Conservation (phyloP, 2,329 filamentous ascomycete genomes). For the Penicillium sp. region DNA sequence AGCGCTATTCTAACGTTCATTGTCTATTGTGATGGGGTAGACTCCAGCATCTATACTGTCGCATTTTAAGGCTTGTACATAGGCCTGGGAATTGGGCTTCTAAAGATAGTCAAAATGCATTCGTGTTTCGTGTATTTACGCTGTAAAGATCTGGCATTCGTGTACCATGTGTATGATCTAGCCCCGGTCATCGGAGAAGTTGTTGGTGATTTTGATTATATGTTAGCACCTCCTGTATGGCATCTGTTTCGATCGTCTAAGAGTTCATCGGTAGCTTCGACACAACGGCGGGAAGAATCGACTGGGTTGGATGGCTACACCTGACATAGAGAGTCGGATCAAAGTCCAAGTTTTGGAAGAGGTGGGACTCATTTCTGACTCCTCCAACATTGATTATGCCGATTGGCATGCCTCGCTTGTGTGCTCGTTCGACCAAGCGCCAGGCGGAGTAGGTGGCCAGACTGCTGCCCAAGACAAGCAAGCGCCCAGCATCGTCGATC, state of each 20-base stretch:
- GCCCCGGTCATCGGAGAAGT: not conserved
- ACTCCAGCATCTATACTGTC: not conserved
- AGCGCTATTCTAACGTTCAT: not conserved
- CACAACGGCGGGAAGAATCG: slow-evolving; percentile 42
- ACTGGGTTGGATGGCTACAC: slow-evolving; percentile 44
- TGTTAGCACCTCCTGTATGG: not conserved
- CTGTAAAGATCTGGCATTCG: not conserved
- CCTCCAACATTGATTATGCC: slow-evolving; percentile 75
- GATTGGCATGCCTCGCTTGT: slow-evolving; percentile 78
- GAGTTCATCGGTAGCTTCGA: slow-evolving; percentile 25
- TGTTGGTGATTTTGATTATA: not conserved
- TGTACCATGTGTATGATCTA: not conserved
- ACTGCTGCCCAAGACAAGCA: slow-evolving; percentile 83
- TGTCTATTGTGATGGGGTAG: not conserved
- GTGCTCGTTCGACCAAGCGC: slow-evolving; percentile 79
- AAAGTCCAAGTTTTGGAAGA: slow-evolving; percentile 36
- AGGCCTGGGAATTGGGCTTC: not conserved
- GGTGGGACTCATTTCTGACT: slow-evolving; percentile 45
- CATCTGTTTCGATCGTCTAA: not conserved
- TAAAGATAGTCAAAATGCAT: not conserved
- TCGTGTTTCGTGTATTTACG: not conserved
- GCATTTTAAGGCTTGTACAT: not conserved
- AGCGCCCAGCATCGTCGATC: slow-evolving; percentile 70
- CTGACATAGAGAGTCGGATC: slow-evolving; percentile 35
- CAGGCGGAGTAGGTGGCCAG: slow-evolving; percentile 94